phyloP scores from a whole-genome alignment of 2,329 filamentous ascomycete species.

The Verticillium albo-atrum region DNA sequence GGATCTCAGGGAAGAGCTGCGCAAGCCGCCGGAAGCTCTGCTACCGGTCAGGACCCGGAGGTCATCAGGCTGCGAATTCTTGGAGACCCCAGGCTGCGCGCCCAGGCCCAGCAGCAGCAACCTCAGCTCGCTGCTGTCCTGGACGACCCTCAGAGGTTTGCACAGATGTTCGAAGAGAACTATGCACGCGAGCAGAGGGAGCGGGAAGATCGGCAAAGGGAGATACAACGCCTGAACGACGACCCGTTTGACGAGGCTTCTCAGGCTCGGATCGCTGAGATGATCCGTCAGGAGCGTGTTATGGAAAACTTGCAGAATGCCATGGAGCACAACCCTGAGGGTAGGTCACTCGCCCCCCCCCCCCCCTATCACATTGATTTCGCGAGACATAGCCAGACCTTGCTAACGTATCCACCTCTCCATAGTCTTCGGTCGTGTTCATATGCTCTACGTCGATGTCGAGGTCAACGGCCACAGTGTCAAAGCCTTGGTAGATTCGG shows the following conservation, averaged over 20 bases:
- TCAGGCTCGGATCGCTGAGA: constrained; percentile 90
- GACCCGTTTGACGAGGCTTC: constrained; percentile 94
- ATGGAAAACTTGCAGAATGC: constrained; percentile 95
- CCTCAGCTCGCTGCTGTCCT: constrained; percentile 74
- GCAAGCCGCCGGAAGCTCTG: constrained; percentile 17
- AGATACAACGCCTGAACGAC: constrained; percentile 81
- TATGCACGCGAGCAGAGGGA: constrained; percentile 67
- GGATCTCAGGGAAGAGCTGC: constrained; percentile 38
- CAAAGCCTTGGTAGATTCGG: constrained; percentile 95
- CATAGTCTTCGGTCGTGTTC: constrained; percentile 85
- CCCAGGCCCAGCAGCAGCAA: constrained; percentile 65
- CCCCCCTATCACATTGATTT: too few relatives aligned
- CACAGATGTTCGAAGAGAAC: constrained; percentile 64
- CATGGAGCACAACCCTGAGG: constrained; percentile 96
- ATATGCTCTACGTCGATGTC: constrained; percentile 94
- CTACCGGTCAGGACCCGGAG: constrained; percentile 64
- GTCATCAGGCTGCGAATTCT: constrained; percentile 77
- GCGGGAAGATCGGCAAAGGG: constrained; percentile 72
- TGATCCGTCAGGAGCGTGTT: constrained; percentile 90
- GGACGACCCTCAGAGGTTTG: constrained; percentile 72
- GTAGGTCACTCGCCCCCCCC: too few relatives aligned
- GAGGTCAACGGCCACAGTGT: constrained; percentile 90
- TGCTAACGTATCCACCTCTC: constrained; percentile 7
- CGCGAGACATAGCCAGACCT: neutral
- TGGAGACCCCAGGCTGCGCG: constrained; percentile 68